Percentiles rank a stretch among this genome's conserved stretches.
These are phyloP conservation scores for Lycium ferocissimum DNA, from an alignment of 257 asterid species.

Conservation along the genomic window DNA sequence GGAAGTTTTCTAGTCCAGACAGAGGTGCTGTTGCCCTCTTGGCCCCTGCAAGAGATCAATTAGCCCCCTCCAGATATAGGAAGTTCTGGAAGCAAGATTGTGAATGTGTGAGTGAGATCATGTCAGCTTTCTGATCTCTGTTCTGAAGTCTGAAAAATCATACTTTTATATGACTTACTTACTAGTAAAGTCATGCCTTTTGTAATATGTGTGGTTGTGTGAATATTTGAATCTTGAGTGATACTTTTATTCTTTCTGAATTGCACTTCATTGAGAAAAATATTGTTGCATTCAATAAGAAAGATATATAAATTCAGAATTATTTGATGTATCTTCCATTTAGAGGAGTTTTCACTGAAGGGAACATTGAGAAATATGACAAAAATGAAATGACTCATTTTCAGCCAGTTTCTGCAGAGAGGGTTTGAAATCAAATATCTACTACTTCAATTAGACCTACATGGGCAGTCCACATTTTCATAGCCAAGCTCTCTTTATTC, in stretches of 20 bases:
- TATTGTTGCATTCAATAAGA: background rate
- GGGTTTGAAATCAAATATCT: background rate
- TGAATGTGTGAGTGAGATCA: slow-evolving; percentile 23
- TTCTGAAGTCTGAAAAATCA: background rate
- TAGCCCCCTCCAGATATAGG: background rate
- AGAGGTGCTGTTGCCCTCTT: slow-evolving; percentile 70
- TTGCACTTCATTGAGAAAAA: background rate
- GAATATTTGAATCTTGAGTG: background rate
- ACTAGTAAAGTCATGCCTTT: background rate
- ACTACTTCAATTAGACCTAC: background rate
- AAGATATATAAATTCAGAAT: background rate
- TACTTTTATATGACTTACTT: slow-evolving; percentile 6
- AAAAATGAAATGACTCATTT: background rate
- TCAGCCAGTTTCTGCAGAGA: background rate
- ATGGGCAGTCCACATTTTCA: background rate
- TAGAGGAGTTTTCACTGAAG: background rate
- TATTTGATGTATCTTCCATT: background rate
- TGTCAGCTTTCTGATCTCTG: slow-evolving; percentile 19
- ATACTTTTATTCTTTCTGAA: background rate
- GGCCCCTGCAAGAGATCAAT: slow-evolving; percentile 57
- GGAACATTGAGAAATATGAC: background rate
- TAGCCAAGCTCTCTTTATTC: background rate
- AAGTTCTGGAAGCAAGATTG: background rate
- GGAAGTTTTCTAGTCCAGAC: slow-evolving; percentile 66
- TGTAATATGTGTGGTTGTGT: slow-evolving; percentile 18